Conservation (phyloP, 352 stramenopile genomes). For the Phytophthora melonis region DNA sequence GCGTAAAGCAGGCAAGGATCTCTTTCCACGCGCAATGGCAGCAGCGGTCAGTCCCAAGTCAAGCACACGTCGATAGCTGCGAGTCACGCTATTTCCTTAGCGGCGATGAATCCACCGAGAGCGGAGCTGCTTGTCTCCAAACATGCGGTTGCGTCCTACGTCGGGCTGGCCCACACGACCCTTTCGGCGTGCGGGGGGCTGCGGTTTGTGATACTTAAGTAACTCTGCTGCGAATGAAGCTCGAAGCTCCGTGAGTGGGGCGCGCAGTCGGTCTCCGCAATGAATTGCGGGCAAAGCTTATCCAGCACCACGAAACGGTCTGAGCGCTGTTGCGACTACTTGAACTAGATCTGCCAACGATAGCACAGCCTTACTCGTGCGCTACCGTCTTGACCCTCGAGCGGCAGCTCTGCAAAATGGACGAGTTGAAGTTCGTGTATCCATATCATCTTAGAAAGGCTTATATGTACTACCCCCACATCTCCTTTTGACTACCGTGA, state of each 20-base stretch:
- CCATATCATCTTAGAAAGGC: slow-evolving; percentile 16
- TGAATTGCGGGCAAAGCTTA: no score
- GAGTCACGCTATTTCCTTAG: no score
- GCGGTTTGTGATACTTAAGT: background rate
- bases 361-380: no score
- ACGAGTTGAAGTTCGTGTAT: slow-evolving; percentile 17
- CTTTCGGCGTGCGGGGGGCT: background rate
- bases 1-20: slow-evolving; percentile 15
- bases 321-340: no score
- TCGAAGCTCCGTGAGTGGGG: no score
- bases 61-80: background rate
- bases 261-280: no score
- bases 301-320: no score
- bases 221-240: no score
- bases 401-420: no score
- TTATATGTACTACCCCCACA: background rate
- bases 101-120: slow-evolving; percentile 9
- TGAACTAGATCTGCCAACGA: no score
- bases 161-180: background rate
- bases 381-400: no score
- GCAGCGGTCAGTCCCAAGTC: slow-evolving; percentile 7
- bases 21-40: background rate
- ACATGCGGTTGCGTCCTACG: background rate
- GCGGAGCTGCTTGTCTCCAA: background rate
- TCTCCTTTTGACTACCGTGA: background rate